These are phyloP conservation scores for Pythium scleroteichum DNA, from an alignment of 352 stramenopile genomes.

Conservation along the genomic window DNA sequence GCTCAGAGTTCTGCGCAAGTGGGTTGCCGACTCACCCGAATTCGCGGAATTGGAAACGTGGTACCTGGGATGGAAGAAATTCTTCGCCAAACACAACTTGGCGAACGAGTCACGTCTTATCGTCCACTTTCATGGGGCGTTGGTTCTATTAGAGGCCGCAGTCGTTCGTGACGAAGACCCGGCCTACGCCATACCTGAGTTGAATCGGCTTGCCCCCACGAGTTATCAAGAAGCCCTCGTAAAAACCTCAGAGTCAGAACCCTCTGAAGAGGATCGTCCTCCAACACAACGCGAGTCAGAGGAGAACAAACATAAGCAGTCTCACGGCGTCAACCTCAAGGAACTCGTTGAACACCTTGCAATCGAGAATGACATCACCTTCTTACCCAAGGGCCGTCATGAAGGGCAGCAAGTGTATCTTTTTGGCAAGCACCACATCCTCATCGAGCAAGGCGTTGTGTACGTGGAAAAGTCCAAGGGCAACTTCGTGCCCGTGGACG, in stretches of 20 bases:
- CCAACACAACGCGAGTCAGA: background rate
- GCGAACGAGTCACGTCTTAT: conserved; percentile 58
- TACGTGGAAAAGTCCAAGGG: conserved; percentile 70
- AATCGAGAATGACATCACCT: conserved; percentile 76
- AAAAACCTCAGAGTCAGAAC: conserved; percentile 33
- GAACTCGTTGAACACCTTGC: conserved; percentile 85
- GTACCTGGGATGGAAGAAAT: conserved; percentile 84
- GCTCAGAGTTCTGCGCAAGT: conserved; percentile 81
- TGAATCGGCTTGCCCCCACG: conserved; percentile 50
- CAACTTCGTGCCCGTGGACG: conserved; percentile 67
- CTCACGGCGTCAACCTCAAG: conserved; percentile 65
- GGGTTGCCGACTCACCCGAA: conserved; percentile 53
- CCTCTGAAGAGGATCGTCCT: background rate
- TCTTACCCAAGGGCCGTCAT: conserved; percentile 75
- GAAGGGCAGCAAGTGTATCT: conserved; percentile 81
- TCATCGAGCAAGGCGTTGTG: conserved; percentile 85
- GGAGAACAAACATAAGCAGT: conserved; percentile 24
- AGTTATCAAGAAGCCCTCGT: conserved; percentile 83
- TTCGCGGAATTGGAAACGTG: conserved; percentile 75
- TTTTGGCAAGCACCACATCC: conserved; percentile 80
- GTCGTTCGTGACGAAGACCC: conserved; percentile 19
- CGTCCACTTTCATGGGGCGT: conserved; percentile 76
- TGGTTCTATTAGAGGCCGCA: conserved; percentile 67
- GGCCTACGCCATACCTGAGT: conserved; percentile 36
- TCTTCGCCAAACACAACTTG: conserved; percentile 71